Percentiles rank a stretch among this genome's conserved stretches.
Evolutionary conservation across 2,329 filamentous ascomycete species (phyloP).

Genomic region (Monosporascus sp.): DNA sequence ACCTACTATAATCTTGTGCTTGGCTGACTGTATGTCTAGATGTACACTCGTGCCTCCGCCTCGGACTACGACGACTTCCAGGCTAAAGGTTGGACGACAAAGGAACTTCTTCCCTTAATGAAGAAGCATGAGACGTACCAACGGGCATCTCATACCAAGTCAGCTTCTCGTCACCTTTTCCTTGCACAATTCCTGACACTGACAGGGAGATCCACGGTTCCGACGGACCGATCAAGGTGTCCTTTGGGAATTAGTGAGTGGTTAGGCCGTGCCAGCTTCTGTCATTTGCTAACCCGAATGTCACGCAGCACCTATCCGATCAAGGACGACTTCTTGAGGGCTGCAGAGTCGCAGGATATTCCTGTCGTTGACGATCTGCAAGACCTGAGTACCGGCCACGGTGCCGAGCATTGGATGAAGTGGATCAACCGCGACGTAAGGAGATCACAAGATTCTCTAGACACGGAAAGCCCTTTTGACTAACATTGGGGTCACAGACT

Average conservation of each 20-base stretch:
- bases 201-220: slow-evolving; percentile 64
- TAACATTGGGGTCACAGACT: slow-evolving; percentile 32
- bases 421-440: slow-evolving; percentile 69
- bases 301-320: slow-evolving; percentile 60
- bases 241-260: slow-evolving; percentile 64
- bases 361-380: slow-evolving; percentile 70
- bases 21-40: slow-evolving; percentile 34
- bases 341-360: slow-evolving; percentile 68
- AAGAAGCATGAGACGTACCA: slow-evolving; percentile 79
- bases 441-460: not conserved
- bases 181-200: slow-evolving; percentile 6
- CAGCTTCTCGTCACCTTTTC: slow-evolving; percentile 6
- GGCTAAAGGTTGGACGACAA: slow-evolving; percentile 71
- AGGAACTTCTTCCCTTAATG: slow-evolving; percentile 71
- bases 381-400: slow-evolving; percentile 62
- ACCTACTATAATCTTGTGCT: too few relatives aligned
- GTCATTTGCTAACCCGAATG: slow-evolving; percentile 5
- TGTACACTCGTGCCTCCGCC: slow-evolving; percentile 67
- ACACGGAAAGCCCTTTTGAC: not conserved
- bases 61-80: slow-evolving; percentile 77
- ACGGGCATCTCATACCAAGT: slow-evolving; percentile 53
- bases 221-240: slow-evolving; percentile 77
- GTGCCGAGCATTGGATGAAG: slow-evolving; percentile 78
- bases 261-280: slow-evolving; percentile 4
- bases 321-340: slow-evolving; percentile 74